Base-by-base conservation (phyloP, 768 basidiomycete species). In the Tremella yokohamensis region DNA sequence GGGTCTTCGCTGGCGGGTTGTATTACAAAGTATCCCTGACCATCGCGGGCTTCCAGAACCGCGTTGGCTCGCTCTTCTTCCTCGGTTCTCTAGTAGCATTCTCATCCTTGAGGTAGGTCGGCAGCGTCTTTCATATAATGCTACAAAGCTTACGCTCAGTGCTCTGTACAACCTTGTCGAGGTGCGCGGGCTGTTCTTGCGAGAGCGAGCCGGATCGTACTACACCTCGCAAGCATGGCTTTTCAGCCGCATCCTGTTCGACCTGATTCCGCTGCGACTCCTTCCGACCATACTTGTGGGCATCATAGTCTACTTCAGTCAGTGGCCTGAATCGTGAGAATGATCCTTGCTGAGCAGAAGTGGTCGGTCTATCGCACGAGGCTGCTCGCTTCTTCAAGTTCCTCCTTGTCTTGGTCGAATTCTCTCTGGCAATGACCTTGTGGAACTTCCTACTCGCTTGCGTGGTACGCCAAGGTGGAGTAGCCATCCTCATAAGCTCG, bases 141-240 rank as follows among this genome's bases (percentile, higher is more conserved):
- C 40, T 22, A 7, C 42, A 16, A 15, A 15, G 8, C n/a, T 22
- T 6, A 22, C 24, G 15, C 8, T 9, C 51, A 74, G 90, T 66
- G 90, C 93, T 0, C 75, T 98, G 57, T 89, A 90, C 74, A 92
- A 93, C 61, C 81, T 96, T 45, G 84, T 92, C 1, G 87, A 87
- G 72, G 81, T 87, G 54, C 83, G 91, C 25, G 84, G 88, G 0
- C 81, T 98, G 18, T 98, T 97, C 81, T 79, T 96, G 34, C 84
- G 93, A 9, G 93, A 98, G 75, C 81, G 93, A 37, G 87, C 91
- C 1, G 85, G 85, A 49, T 80, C 81, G 2, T 94, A 89, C 76
- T 96, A 94, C 73, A 89, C 87, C 89, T 91, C 92, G 0, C 85
- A 89, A 11, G 84, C 91, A 0, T 98, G 93, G 93, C 79, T 97